Evolutionary conservation across 2,329 filamentous ascomycete genomes (phyloP).

Genomic region (Sclerotinia spermophila): DNA sequence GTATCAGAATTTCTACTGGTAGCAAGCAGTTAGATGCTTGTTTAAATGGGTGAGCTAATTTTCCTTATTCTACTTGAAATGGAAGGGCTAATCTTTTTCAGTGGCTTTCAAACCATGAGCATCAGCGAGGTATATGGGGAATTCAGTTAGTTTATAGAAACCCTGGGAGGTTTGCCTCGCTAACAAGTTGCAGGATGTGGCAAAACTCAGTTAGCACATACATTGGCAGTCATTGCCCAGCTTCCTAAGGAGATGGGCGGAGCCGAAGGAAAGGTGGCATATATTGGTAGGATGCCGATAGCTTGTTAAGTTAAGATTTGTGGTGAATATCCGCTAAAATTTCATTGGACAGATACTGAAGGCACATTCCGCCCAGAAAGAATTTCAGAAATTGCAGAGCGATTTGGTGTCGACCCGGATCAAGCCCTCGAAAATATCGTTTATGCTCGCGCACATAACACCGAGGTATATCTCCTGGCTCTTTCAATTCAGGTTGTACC

Average conservation of each 20-base stretch:
- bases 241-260: conserved; percentile 58
- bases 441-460: conserved; percentile 62
- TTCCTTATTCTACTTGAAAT: background rate
- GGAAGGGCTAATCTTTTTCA: conserved; percentile 33
- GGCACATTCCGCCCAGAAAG: conserved; percentile 65
- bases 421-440: conserved; percentile 64
- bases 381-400: conserved; percentile 63
- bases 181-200: conserved; percentile 47
- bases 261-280: conserved; percentile 65
- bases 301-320: background rate
- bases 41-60: conserved; percentile 51
- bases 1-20: conserved; percentile 64
- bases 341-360: conserved; percentile 47
- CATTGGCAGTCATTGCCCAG: conserved; percentile 61
- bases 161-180: background rate
- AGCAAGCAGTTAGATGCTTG: conserved; percentile 65
- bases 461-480: conserved; percentile 43
- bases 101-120: conserved; percentile 67
- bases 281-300: conserved; percentile 53
- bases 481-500: background rate
- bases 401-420: conserved; percentile 58
- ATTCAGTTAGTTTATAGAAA: conserved; percentile 43
- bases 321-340: conserved; percentile 3
- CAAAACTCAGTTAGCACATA: conserved; percentile 67
- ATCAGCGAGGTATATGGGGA: conserved; percentile 63